Conservation (phyloP, 805 yeast genomes). For the Candida pseudofarinosa region DNA sequence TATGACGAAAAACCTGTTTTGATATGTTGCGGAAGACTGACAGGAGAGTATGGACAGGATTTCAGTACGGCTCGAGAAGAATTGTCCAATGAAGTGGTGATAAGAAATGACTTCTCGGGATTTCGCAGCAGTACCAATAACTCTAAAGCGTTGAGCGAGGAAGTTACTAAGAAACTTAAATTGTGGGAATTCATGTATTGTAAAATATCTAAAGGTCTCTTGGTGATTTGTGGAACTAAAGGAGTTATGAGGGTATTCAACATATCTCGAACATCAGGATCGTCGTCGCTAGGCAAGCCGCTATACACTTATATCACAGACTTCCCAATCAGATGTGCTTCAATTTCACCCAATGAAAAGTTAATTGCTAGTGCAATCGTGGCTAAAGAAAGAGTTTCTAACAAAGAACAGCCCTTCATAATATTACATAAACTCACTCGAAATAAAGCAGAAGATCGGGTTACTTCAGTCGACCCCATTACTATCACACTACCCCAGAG, state of each 20-base stretch:
- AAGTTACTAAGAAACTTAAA: constrained; percentile 23
- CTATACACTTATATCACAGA: constrained; percentile 65
- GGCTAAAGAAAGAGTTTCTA: constrained; percentile 66
- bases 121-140: constrained; percentile 3
- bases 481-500: constrained; percentile 80
- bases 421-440: constrained; percentile 45
- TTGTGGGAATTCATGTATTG: constrained; percentile 63
- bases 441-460: constrained; percentile 2
- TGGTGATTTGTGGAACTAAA: constrained; percentile 68
- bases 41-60: constrained; percentile 62
- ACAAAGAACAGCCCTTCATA: constrained; percentile 72
- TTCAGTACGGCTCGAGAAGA: constrained; percentile 35
- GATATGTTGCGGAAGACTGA: constrained; percentile 62
- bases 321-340: constrained; percentile 77
- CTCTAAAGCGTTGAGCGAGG: constrained; percentile 4
- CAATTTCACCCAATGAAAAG: constrained; percentile 60
- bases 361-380: constrained; percentile 78
- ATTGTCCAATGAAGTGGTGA: constrained; percentile 19
- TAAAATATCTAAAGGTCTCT: constrained; percentile 51
- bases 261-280: constrained; percentile 24
- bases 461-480: constrained; percentile 48
- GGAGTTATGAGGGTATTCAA: constrained; percentile 70
- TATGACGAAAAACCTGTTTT: constrained; percentile 42
- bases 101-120: constrained; percentile 26
- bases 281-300: constrained; percentile 49